Evolutionary conservation across 345 rosid species (phyloP).

Genomic region (Microcos paniculata): DNA sequence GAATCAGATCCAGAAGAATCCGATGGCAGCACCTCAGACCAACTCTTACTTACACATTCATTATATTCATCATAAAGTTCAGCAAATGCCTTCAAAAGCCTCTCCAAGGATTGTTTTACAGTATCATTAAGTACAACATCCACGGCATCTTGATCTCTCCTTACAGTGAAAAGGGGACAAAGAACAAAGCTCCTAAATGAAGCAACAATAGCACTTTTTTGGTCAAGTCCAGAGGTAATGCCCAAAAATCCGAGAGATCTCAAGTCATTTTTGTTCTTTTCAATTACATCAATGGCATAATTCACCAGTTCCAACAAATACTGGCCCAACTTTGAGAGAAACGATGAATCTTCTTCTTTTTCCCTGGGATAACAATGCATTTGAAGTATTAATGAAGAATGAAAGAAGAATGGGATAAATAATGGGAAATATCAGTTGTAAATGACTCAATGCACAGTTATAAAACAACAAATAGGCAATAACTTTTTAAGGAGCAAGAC

Average conservation of each 20-base stretch:
- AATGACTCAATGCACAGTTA: not conserved
- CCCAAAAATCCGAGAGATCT: constrained; percentile 55
- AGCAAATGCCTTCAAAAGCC: constrained; percentile 56
- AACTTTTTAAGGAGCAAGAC: not conserved
- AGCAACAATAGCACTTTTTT: constrained; percentile 42
- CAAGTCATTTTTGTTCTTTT: constrained; percentile 37
- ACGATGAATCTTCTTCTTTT: constrained; percentile 47
- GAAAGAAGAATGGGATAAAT: not conserved
- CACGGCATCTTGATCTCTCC: constrained; percentile 34
- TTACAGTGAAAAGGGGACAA: constrained; percentile 50
- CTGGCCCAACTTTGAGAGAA: constrained; percentile 55
- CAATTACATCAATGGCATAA: constrained; percentile 44
- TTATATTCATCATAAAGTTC: constrained; percentile 51
- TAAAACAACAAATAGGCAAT: not conserved
- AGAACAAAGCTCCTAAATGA: constrained; percentile 62
- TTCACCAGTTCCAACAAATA: constrained; percentile 59
- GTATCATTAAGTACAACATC: constrained; percentile 39
- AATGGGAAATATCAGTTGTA: not conserved
- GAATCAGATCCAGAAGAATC: constrained; percentile 40
- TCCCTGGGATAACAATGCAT: constrained; percentile 43
- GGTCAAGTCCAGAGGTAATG: constrained; percentile 36
- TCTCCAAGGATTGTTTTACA: constrained; percentile 54
- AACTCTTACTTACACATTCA: constrained; percentile 37
- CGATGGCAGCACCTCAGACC: constrained; percentile 30
- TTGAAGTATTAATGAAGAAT: constrained; percentile 4